Base-by-base conservation (phyloP, 2,329 filamentous ascomycete genomes). In the Xylariaceae sp. region DNA sequence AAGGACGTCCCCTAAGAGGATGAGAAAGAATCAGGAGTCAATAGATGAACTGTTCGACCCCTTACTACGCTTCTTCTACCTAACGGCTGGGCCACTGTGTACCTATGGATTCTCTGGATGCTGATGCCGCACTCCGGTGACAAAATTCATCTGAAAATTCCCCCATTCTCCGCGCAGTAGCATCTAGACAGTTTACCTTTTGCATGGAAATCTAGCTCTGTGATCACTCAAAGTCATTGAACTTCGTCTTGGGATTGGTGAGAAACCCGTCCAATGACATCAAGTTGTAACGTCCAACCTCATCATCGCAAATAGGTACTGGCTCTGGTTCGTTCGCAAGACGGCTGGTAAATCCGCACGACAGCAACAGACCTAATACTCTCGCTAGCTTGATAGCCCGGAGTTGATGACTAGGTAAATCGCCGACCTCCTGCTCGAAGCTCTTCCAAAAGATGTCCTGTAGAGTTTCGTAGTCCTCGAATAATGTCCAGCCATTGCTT, bases 231-330 rank as follows among this genome's bases (percentile, higher is more conserved):
- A 33, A 16, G 12, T 23, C 8, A 40, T 63, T 56, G 36, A 67
- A 62, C 43, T 55, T 67, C 16, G 65, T 69, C 16, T 34, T 49
- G 19, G 59, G 58, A 49, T 67, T 60, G n/a, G 69, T 47, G 5
- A 68, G 60, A 11, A 67, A 58, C 17, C 60, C 63, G 56, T 72
- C 67, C 20, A 71, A 47, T 20, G 49, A 56, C 42, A 64, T 52
- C 61, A 70, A 66, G 5, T 66, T 64, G 47, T 71, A 71, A 22
- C 55, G 55, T 45, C 69, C 65, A 17, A 41, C 49, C 50, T 69
- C 64, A 53, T 70, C 58, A 48, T 68, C 62, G 6, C 40, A 34
- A 40, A 72, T 69, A 12, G 66, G 66, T 22, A 60, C 52, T 20
- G 65, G 58, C 52, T 58, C 39, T 1, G 61, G 58, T 51, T 55